These are phyloP conservation scores for Leishmania braziliensis DNA, from an alignment of 208 protist species.

Conservation along the genomic window DNA sequence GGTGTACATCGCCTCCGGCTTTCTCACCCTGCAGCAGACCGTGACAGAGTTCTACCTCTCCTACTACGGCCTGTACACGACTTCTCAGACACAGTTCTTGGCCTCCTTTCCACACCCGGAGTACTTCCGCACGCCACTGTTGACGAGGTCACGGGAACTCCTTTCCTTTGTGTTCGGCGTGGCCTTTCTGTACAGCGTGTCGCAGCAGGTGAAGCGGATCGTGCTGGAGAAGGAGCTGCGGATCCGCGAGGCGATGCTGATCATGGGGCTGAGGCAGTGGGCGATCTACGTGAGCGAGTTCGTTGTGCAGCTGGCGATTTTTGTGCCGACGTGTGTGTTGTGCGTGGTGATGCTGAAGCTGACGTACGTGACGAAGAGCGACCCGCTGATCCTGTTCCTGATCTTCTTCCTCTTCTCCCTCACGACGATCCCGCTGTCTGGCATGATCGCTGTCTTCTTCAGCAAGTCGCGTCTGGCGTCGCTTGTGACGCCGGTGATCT, in stretches of 20 bases:
- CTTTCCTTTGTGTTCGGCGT: constrained; percentile 57
- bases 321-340: constrained; percentile 36
- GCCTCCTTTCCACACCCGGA: constrained; percentile 34
- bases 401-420: constrained; percentile 60
- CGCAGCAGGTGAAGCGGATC: constrained; percentile 66
- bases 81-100: too few relatives aligned
- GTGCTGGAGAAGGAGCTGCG: constrained; percentile 82
- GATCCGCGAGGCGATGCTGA: constrained; percentile 77
- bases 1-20: constrained; percentile 30
- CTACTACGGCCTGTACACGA: too few relatives aligned
- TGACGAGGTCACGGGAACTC: constrained; percentile 13
- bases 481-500: constrained; percentile 64
- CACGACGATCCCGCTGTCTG: constrained; percentile 45
- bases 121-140: too few relatives aligned
- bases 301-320: constrained; percentile 32
- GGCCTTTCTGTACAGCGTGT: constrained; percentile 69
- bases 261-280: constrained; percentile 76
- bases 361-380: constrained; percentile 44
- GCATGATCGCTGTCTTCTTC: constrained; percentile 59
- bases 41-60: constrained; percentile 33
- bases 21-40: constrained; percentile 43
- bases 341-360: constrained; percentile 48
- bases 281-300: constrained; percentile 51
- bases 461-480: constrained; percentile 63
- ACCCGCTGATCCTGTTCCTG: constrained; percentile 50